Conservation (phyloP, 2,329 filamentous ascomycete genomes). For the Calonectria pauciramosa region DNA sequence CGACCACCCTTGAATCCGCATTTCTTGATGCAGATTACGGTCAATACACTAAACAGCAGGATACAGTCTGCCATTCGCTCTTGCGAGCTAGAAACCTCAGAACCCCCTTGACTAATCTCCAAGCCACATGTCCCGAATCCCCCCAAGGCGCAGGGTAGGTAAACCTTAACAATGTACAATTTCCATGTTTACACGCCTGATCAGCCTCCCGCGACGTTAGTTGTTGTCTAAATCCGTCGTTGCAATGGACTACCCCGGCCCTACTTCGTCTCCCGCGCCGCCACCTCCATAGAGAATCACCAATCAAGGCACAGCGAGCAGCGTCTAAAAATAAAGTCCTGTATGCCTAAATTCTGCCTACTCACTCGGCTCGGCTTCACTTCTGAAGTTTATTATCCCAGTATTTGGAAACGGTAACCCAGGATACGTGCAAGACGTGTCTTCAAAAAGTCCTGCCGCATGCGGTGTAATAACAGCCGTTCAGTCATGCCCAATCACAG, state of each 20-base stretch:
- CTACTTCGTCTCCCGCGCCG: not conserved
- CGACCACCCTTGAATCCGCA: not conserved
- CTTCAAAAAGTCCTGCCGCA: not conserved
- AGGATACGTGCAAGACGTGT: not conserved
- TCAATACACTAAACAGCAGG: not conserved
- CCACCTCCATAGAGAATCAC: not conserved
- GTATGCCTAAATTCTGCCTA: not conserved
- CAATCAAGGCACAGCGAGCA: too few relatives aligned
- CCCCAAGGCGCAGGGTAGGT: not conserved
- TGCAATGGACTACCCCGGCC: not conserved
- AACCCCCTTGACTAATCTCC: not conserved
- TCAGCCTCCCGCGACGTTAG: not conserved
- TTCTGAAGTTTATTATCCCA: not conserved
- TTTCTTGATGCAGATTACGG: not conserved
- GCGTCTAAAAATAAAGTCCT: not conserved
- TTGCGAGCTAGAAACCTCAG: not conserved
- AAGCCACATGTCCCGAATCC: not conserved
- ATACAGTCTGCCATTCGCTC: not conserved
- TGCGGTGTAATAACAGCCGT: not conserved
- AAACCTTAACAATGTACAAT: not conserved
- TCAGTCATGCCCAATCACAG: not conserved
- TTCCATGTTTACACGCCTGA: not conserved
- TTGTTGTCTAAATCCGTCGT: not conserved
- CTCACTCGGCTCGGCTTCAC: not conserved
- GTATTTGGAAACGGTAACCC: slow-evolving; percentile 3